Percentiles rank a stretch among this genome's conserved stretches.
Conservation (phyloP, 163 green algal species). For the Chlamydomonas reinhardtii region DNA sequence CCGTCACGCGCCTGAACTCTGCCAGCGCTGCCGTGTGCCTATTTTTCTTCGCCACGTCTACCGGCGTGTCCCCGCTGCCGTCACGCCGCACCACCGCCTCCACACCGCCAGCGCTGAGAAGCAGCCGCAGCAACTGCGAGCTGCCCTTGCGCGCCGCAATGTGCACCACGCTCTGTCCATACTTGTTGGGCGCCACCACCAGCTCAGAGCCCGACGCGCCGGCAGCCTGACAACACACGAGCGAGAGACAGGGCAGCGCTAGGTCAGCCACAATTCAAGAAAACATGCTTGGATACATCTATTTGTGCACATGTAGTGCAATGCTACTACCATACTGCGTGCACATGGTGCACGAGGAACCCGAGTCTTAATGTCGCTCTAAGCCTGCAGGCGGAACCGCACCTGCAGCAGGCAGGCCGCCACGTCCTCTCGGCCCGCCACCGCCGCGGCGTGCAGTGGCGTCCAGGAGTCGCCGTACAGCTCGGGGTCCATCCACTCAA, state of each 20-base stretch:
- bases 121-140: slow-evolving; percentile 64
- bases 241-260: neutral
- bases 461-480: slow-evolving; percentile 81
- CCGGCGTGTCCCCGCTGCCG: slow-evolving; percentile 63
- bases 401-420: slow-evolving; percentile 68
- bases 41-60: slow-evolving; percentile 71
- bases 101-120: slow-evolving; percentile 60
- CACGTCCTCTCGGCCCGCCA: slow-evolving; percentile 71
- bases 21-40: slow-evolving; percentile 55
- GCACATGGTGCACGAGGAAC: too few relatives aligned
- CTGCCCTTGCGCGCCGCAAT: slow-evolving; percentile 79
- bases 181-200: slow-evolving; percentile 70
- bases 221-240: slow-evolving; percentile 25
- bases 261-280: too few relatives aligned
- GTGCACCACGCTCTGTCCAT: slow-evolving; percentile 78
- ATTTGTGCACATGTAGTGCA: too few relatives aligned
- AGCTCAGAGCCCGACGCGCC: slow-evolving; percentile 47
- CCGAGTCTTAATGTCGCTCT: too few relatives aligned
- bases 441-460: slow-evolving; percentile 75
- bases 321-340: too few relatives aligned
- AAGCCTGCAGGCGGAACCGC: too few relatives aligned
- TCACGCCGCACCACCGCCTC: slow-evolving; percentile 55
- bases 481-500: slow-evolving; percentile 70
- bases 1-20: slow-evolving; percentile 51
- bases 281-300: too few relatives aligned